A percentile compares a stretch with the other conserved stretches of the same genome.
Evolutionary conservation across 2,329 filamentous ascomycete genomes (phyloP).

Genomic region (Pyrenophora teres): DNA sequence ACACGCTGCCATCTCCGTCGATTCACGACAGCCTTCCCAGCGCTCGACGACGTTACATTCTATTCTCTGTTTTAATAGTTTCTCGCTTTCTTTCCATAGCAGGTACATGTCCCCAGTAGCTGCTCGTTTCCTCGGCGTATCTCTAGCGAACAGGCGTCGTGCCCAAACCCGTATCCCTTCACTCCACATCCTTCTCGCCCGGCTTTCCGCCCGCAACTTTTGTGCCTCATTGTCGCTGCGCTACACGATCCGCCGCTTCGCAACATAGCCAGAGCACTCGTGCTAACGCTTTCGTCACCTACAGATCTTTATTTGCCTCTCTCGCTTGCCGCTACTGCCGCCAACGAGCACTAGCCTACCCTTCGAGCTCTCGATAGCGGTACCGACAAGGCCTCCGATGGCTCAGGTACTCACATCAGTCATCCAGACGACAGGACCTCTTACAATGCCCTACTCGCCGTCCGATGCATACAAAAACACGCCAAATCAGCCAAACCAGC

Average conservation of each 20-base stretch:
- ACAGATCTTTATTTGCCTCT: slow-evolving; percentile 24
- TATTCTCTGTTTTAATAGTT: slow-evolving; percentile 47
- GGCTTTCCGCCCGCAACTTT: slow-evolving; percentile 12
- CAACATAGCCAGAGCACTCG: slow-evolving; percentile 3
- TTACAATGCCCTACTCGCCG: slow-evolving; percentile 57
- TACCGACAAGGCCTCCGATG: slow-evolving; percentile 41
- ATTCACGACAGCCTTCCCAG: slow-evolving; percentile 46
- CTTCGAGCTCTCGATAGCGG: slow-evolving; percentile 25
- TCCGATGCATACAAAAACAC: slow-evolving; percentile 54
- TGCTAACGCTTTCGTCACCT: slow-evolving; percentile 25
- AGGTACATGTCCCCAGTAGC: slow-evolving; percentile 34
- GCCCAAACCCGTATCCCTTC: slow-evolving; percentile 22
- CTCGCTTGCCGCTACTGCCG: slow-evolving; percentile 20
- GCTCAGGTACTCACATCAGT: slow-evolving; percentile 55
- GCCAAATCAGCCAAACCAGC: slow-evolving; percentile 44
- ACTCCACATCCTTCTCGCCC: slow-evolving; percentile 22
- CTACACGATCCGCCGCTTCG: slow-evolving; percentile 10
- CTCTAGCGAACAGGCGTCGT: slow-evolving; percentile 6
- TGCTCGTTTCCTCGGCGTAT: slow-evolving; percentile 6
- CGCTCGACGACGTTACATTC: slow-evolving; percentile 42
- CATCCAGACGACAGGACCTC: slow-evolving; percentile 53
- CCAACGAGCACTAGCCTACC: slow-evolving; percentile 20
- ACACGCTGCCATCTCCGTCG: slow-evolving; percentile 49
- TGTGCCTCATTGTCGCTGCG: slow-evolving; percentile 13
- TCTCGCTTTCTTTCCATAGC: slow-evolving; percentile 31